These are phyloP conservation scores for Psilocybe subaeruginosa DNA, from an alignment of 768 basidiomycete species.

Conservation along the genomic window DNA sequence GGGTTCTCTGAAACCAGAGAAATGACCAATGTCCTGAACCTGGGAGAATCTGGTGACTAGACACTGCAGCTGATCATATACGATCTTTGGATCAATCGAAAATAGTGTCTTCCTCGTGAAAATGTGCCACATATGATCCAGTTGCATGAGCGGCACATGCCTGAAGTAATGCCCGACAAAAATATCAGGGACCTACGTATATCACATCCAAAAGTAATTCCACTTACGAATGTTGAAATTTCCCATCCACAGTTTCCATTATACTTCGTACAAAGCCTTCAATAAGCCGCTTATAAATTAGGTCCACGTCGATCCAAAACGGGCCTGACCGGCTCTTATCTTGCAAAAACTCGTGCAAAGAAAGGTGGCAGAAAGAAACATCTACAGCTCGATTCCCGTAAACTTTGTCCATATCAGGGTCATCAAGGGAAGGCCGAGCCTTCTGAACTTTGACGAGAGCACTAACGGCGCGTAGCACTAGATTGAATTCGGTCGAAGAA, in stretches of 20 bases:
- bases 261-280: background rate
- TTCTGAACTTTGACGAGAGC: background rate
- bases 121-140: background rate
- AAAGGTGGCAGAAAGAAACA: background rate
- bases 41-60: background rate
- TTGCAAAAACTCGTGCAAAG: background rate
- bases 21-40: background rate
- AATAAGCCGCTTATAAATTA: background rate
- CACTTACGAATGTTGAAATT: background rate
- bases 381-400: background rate
- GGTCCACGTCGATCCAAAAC: background rate
- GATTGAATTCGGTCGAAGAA: background rate
- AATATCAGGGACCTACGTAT: background rate
- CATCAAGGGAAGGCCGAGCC: background rate
- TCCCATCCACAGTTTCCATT: background rate
- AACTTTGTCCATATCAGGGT: background rate
- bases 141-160: background rate
- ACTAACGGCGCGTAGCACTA: background rate
- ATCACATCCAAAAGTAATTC: background rate
- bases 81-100: background rate
- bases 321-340: background rate
- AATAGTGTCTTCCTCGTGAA: background rate
- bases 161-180: too few relatives aligned
- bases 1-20: background rate
- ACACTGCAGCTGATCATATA: background rate